phyloP scores from a whole-genome alignment of 352 stramenopile species.

The Globisporangium yorkense region DNA sequence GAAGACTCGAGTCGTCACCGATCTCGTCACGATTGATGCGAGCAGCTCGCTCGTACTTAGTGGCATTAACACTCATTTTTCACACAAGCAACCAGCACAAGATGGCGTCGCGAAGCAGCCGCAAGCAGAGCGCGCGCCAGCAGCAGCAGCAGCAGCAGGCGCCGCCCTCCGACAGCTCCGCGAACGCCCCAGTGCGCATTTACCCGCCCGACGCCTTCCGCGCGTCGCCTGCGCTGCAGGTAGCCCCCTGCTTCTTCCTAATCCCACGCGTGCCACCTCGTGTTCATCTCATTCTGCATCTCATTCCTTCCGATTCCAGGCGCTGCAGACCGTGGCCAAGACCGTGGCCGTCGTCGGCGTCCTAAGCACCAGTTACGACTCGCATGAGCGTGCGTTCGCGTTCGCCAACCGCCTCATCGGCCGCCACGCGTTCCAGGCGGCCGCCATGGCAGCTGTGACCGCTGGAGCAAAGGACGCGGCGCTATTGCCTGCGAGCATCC shows the following conservation, averaged over 20 bases:
- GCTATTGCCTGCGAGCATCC: constrained; percentile 27
- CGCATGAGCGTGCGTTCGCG: constrained; percentile 24
- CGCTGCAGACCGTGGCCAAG: constrained; percentile 30
- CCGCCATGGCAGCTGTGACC: constrained; percentile 7
- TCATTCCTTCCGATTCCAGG: constrained; percentile 19
- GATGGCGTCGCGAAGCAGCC: neutral
- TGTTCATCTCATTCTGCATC: neutral
- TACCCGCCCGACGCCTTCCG: constrained; percentile 36
- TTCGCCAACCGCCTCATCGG: constrained; percentile 67
- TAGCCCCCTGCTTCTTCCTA: neutral
- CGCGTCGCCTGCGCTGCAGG: constrained; percentile 9
- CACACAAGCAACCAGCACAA: too few species aligned
- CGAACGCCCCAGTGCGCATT: constrained; percentile 46
- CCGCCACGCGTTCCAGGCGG: constrained; percentile 36
- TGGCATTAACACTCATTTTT: neutral
- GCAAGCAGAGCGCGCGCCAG: constrained; percentile 3
- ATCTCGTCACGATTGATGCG: neutral
- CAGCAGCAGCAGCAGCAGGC: constrained; percentile 6
- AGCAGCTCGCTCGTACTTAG: neutral
- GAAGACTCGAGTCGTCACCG: neutral
- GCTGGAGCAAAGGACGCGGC: constrained; percentile 12
- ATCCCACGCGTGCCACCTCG: neutral
- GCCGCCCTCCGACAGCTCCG: constrained; percentile 21
- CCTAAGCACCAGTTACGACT: constrained; percentile 31
- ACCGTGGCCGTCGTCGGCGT: constrained; percentile 43